Evolutionary conservation across 805 yeast genomes (phyloP), one percentile per base, ranked within the genome.

Genomic region (Allodekkera sacchari): DNA sequence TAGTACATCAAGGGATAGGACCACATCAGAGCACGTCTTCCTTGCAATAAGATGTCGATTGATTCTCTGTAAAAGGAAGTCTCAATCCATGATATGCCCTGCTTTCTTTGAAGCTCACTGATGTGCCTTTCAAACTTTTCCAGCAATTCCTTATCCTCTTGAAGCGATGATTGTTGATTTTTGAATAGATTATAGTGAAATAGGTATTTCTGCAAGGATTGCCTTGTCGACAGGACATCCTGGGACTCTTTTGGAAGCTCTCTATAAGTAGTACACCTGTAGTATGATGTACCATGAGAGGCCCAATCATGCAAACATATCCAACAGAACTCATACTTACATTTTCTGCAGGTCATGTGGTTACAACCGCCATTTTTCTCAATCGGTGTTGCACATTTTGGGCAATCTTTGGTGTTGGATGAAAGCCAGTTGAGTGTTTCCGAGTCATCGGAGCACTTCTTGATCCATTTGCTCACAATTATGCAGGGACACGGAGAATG

Each of bases 311-410:
- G 77, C 39, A 73, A 52, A 55, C 98, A 92, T 24, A 88, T 75
- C 98, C 98, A 92, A 55, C 98, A 92, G 50, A 87, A 92, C 51
- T 88, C 83, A 52, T 72, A 57, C 9, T 53, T 50, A 54, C 98
- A 92, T 36, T 74, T 77, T 4, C 71, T 63, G 54, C 98, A 92
- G 1, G 76, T 69, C 95, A 92, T 89, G 57, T 92, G 98, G 56
- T 89, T 89, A 59, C 98, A 92, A 0, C 98, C 98, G 15, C 96
- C 97, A 50, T 82, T 82, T 47, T 89, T 87, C 51, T 92, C 96
- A 40, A 89, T 92, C 18, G 75, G 63, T 1, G 85, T 62, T 7
- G 61, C 60, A 60, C 98, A 92, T 47, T 73, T 72, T 0, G 96
- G 94, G 54, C 98, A 92, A 27, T 72, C 71, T 44, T 84, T 79